Percentiles rank a stretch among this genome's conserved stretches.
These are phyloP conservation scores for Phlebiopsis flavidoalba DNA, from an alignment of 768 basidiomycete species.

Conservation along the genomic window DNA sequence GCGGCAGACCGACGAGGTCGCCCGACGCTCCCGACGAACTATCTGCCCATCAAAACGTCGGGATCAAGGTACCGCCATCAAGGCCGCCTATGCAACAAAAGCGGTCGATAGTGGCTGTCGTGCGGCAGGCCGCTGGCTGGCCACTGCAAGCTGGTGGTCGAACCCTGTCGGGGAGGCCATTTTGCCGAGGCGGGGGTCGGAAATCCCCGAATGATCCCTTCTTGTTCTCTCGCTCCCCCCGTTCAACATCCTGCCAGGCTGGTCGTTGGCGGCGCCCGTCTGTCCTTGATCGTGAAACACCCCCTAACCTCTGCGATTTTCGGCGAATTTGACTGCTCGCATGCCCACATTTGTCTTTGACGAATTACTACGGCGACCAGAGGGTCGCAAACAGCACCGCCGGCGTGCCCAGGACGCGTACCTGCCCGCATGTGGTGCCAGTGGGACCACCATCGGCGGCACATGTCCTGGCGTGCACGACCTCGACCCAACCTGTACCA, in stretches of 20 bases:
- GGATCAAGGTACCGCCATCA: neutral
- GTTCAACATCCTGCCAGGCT: neutral
- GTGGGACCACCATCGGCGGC: conserved; percentile 5
- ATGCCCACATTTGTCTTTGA: conserved; percentile 2
- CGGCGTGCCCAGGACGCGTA: neutral
- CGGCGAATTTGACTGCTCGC: neutral
- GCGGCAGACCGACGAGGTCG: neutral
- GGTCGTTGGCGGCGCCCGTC: neutral
- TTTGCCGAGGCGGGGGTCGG: no score
- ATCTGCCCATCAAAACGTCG: no score
- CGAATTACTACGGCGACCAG: conserved; percentile 1
- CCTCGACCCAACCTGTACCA: neutral
- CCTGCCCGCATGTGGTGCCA: neutral
- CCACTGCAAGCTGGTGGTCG: no score
- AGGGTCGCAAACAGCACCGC: neutral
- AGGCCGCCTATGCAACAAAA: neutral
- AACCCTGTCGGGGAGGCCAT: no score
- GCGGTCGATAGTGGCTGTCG: neutral
- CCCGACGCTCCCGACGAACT: neutral
- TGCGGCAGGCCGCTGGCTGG: neutral
- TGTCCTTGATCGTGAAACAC: neutral
- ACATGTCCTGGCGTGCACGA: conserved; percentile 1
- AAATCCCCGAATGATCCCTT: no score
- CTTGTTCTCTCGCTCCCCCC: no score
- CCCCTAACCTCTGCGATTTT: no score